These are phyloP conservation scores for Oxytropis ochrocephala DNA, from an alignment of 306 rosid genomes.

Conservation along the genomic window DNA sequence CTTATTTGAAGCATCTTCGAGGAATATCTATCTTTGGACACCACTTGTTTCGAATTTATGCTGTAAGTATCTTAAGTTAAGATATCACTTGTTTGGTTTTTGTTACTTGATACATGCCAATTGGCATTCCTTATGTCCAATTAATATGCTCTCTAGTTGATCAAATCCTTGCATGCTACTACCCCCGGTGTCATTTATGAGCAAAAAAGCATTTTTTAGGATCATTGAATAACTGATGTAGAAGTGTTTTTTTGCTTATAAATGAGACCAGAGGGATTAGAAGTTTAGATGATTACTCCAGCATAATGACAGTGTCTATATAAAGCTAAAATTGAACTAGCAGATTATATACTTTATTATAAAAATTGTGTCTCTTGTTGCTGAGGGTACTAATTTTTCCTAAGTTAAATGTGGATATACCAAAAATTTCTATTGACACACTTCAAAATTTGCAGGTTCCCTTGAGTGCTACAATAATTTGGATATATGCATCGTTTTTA, in stretches of 20 bases:
- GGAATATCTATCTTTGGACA: slow-evolving; percentile 79
- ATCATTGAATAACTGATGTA: too few species aligned
- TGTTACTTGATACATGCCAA: background rate
- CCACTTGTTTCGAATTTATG: slow-evolving; percentile 73
- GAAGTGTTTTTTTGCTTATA: too few species aligned
- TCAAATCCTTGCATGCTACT: too few species aligned
- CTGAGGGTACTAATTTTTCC: background rate
- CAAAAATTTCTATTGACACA: slow-evolving; percentile 5
- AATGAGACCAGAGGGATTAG: too few species aligned
- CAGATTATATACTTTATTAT: background rate
- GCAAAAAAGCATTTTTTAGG: too few species aligned
- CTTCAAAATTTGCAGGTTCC: slow-evolving; percentile 69
- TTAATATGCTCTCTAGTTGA: background rate
- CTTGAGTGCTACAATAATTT: slow-evolving; percentile 59
- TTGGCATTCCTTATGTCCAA: background rate
- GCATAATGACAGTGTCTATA: too few species aligned
- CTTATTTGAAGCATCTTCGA: slow-evolving; percentile 65
- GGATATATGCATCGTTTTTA: slow-evolving; percentile 88
- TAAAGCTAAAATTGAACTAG: background rate
- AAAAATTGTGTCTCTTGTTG: background rate
- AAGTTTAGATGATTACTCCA: background rate
- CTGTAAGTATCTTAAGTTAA: slow-evolving; percentile 38
- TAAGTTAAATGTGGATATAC: background rate
- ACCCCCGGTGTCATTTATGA: too few species aligned
- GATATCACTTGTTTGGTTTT: background rate